Base-by-base conservation (phyloP, 495 filamentous ascomycete genomes). In the Talaromyces ruber region DNA sequence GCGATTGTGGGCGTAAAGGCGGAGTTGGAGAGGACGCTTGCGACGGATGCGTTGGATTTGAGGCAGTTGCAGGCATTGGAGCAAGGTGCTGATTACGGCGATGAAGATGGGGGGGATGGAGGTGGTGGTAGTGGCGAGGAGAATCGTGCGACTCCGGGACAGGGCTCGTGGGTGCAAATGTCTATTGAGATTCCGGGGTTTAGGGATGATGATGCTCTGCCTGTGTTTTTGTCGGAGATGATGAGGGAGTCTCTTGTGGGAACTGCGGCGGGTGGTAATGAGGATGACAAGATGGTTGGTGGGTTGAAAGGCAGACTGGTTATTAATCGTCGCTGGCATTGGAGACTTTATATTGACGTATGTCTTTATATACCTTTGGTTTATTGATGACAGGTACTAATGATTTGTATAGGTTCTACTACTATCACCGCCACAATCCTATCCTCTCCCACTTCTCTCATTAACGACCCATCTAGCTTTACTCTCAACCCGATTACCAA, bases 381-480 rank as follows among this genome's bases (percentile, higher is more conserved):
- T 50, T 65, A 28, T 58, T 58, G 54, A 60, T 14, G 9, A 45
- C 2, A 5, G 6, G 11, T 24, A 30, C 37, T 45, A 64, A 34
- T 24, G 6, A 28, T 26, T 53, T 6, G 18, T 6, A 52, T 66
- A 97, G 93, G 93, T 97, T 66, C 82, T 98, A 50, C 85, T 98
- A 52, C 90, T 98, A 69, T 96, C 92, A 21, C 91, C 90, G 54
- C 93, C 93, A 4, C 81, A 92, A 18, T 92, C 91, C 30, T 97
- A 97, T 68, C 94, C 94, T 0, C 85, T 97, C 14, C 93, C 95
- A 1, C 85, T 98, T 7, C 86, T 98, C 37, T 94, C 90, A 32
- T 82, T 98, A 34, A 96, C 94, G 1, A 95, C 91, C 2, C 92
- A 98, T 73, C 88, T 99, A 63, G 94, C 94, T n/a, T 89, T 99